Evolutionary conservation across 2,329 filamentous ascomycete species (phyloP), one percentile per base, ranked within the genome.

Genomic region (Diaporthe eres): DNA sequence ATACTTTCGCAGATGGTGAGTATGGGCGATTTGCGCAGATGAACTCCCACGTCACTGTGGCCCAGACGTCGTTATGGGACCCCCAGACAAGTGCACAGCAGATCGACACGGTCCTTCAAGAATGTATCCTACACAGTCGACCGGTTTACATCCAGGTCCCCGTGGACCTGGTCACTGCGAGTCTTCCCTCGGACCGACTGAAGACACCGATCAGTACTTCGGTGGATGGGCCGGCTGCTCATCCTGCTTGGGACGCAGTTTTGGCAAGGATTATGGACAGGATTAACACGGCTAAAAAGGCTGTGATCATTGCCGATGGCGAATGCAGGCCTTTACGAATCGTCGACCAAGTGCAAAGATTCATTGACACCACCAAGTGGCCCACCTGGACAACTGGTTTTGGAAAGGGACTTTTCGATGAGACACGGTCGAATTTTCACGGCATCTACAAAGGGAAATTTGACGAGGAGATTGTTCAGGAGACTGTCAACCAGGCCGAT

Each of bases 341-440:
- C 13, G 17, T 28, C 12, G 34, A 42, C 2, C 12, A 61, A 25
- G 58, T 61, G 2, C 58, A 61, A 4, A 12, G 1, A 25, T 9
- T 61, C 37, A 25, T 61, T 25, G 58, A 61, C 22, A 13, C 7
- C 0, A 61, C 58, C 13, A 25, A 61, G 5, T 61, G 37, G 58
- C 58, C 58, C 10, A 61, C 58, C 22, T 61, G 58, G 58, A 61
- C 58, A 25, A 61, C 58, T 25, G 9, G 4, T 25, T 61, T 61
- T 28, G 58, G 58, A 25, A 61, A 61, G 19, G 58, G 58, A 17
- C 58, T 61, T 17, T 42, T 61, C 6, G 22, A 61, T 15, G 58
- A 61, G 12, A 61, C 58, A 19, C 34, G 22, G 10, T 0, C 58
- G 22, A 61, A 61, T 17, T 42, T 61, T 4, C 58, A 61, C 7